These are phyloP conservation scores for Verticillium tricorpus DNA, from an alignment of 2,329 filamentous ascomycete species.

Conservation along the genomic window DNA sequence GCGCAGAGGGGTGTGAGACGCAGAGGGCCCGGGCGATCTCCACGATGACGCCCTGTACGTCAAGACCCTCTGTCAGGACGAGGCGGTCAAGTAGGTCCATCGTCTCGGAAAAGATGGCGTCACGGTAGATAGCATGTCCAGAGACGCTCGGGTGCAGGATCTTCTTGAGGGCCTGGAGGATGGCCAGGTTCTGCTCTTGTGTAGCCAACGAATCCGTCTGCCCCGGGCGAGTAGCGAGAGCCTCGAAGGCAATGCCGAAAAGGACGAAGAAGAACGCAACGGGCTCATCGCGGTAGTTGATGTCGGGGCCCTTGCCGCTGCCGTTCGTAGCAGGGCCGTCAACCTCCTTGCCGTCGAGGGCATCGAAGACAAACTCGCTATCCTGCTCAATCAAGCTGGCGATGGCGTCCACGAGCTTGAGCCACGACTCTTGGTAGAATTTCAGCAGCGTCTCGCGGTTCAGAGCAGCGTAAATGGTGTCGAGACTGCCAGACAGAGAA, in stretches of 20 bases:
- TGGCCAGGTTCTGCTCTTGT: constrained; percentile 78
- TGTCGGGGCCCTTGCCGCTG: constrained; percentile 63
- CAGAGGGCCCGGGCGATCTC: constrained; percentile 90
- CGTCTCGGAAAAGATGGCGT: constrained; percentile 92
- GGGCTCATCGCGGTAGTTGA: constrained; percentile 97
- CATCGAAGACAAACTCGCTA: constrained; percentile 95
- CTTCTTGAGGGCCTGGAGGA: constrained; percentile 87
- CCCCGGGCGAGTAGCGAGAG: constrained; percentile 75
- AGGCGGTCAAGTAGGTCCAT: constrained; percentile 94
- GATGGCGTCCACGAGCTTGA: constrained; percentile 95
- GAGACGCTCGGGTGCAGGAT: constrained; percentile 92
- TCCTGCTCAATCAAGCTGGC: constrained; percentile 96
- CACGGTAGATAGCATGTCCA: constrained; percentile 92
- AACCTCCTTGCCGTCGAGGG: constrained; percentile 77
- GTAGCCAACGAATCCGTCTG: constrained; percentile 62
- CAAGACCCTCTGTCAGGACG: constrained; percentile 82
- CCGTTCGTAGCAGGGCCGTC: constrained; percentile 42
- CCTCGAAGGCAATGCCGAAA: constrained; percentile 94
- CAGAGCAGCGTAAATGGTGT: constrained; percentile 90
- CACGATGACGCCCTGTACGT: constrained; percentile 88
- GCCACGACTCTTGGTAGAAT: constrained; percentile 97
- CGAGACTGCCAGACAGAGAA: constrained; percentile 77
- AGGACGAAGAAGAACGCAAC: constrained; percentile 99
- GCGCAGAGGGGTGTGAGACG: constrained; percentile 84
- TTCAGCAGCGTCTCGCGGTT: constrained; percentile 89